Evolutionary conservation across 176 grass and related monocot species (phyloP).

Genomic region (Paspalum notatum): DNA sequence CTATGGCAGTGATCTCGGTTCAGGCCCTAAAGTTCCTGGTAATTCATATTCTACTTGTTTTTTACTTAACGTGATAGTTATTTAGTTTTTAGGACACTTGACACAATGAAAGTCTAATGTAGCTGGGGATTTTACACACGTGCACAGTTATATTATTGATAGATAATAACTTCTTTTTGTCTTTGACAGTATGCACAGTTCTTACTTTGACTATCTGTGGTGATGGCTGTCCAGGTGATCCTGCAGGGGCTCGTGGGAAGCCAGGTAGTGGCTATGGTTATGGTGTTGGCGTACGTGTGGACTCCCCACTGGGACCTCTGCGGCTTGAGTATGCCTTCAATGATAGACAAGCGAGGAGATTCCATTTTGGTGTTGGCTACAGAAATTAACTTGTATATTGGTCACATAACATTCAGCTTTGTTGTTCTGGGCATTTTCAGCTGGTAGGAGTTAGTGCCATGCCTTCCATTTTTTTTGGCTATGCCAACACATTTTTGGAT

Average conservation of each 20-base stretch:
- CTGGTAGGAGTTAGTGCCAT: slow-evolving; percentile 31
- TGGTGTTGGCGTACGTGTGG: slow-evolving; percentile 80
- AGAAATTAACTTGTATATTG: slow-evolving; percentile 57
- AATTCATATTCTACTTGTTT: slow-evolving; percentile 41
- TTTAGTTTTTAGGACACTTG: slow-evolving; percentile 4
- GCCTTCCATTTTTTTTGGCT: background rate
- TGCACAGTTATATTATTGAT: background rate
- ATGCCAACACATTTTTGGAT: background rate
- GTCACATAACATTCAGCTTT: background rate
- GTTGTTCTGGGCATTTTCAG: slow-evolving; percentile 13
- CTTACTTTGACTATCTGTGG: slow-evolving; percentile 31
- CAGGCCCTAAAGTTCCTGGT: slow-evolving; percentile 85
- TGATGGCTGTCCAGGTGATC: slow-evolving; percentile 67
- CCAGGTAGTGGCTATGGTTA: slow-evolving; percentile 87
- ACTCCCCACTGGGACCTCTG: slow-evolving; percentile 81
- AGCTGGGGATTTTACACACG: background rate
- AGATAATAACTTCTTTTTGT: background rate
- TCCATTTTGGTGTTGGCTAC: slow-evolving; percentile 93
- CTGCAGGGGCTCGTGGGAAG: slow-evolving; percentile 82
- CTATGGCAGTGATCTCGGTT: slow-evolving; percentile 90
- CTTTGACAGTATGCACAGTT: slow-evolving; percentile 16
- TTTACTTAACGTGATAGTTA: background rate
- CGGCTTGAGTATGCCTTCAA: slow-evolving; percentile 92
- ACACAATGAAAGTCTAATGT: slow-evolving; percentile 9
- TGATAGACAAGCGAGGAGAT: slow-evolving; percentile 68